These are phyloP conservation scores for Cordyceps tenuipes DNA, from an alignment of 2,329 filamentous ascomycete species.

Conservation along the genomic window DNA sequence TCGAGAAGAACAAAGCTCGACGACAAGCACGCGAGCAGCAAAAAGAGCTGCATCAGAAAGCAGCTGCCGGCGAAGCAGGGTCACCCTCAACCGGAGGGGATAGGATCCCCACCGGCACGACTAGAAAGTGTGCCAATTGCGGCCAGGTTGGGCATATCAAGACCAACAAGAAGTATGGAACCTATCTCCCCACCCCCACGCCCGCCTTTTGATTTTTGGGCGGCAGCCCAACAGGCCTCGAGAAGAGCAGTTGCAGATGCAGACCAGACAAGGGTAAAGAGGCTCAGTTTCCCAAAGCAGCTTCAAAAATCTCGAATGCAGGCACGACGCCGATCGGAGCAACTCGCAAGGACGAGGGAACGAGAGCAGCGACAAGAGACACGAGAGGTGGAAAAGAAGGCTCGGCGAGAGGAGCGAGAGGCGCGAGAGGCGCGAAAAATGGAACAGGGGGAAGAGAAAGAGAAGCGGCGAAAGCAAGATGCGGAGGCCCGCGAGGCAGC, in stretches of 20 bases:
- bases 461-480: neutral
- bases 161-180: conserved; percentile 88
- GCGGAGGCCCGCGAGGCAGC: neutral
- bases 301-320: neutral
- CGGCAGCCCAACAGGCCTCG: conserved; percentile 13
- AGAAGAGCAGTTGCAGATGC: conserved; percentile 3
- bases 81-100: conserved; percentile 41
- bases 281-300: neutral
- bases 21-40: conserved; percentile 84
- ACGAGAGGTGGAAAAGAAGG: neutral
- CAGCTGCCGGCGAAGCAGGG: conserved; percentile 35
- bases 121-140: conserved; percentile 94
- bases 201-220: conserved; percentile 27
- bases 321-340: neutral
- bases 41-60: conserved; percentile 55
- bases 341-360: neutral
- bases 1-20: conserved; percentile 86
- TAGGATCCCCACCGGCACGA: conserved; percentile 57
- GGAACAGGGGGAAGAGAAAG: neutral
- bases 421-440: neutral
- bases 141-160: conserved; percentile 97
- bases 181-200: conserved; percentile 20
- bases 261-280: neutral
- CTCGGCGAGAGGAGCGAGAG: neutral
- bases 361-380: neutral